Evolutionary conservation across 225 moss, liverwort and hornwort species (phyloP).

Genomic region (Antitrichia curtipendula): DNA sequence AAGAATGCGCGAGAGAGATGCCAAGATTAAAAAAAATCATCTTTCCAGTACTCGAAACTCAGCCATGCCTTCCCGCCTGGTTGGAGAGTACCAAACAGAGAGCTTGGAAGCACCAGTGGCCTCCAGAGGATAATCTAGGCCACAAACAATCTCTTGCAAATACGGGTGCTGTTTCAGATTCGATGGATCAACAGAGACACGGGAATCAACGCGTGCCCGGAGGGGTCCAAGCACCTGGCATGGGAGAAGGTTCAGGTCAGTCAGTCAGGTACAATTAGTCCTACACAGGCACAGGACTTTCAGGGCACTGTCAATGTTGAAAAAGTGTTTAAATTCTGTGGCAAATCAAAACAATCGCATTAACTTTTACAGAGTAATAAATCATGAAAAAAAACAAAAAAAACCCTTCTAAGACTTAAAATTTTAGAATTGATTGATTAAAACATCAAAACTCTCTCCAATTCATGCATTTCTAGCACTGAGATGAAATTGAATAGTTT

Average conservation of each 20-base stretch:
- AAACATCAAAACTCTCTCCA: background rate
- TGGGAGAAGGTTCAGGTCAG: background rate
- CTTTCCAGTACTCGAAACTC: constrained; percentile 76
- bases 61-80: constrained; percentile 79
- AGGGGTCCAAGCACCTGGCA: constrained; percentile 63
- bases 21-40: background rate
- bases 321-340: background rate
- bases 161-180: constrained; percentile 23
- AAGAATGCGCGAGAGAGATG: background rate
- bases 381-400: too few relatives aligned
- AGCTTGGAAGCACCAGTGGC: constrained; percentile 58
- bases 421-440: background rate
- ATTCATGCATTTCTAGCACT: background rate
- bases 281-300: background rate
- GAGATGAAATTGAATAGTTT: background rate
- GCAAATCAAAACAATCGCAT: background rate
- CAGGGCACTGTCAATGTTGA: background rate
- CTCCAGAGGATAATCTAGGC: constrained; percentile 66
- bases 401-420: background rate
- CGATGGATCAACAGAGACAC: constrained; percentile 42
- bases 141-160: constrained; percentile 72
- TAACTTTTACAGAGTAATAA: background rate
- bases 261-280: background rate
- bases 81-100: constrained; percentile 81
- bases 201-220: constrained; percentile 66